Percentiles rank a stretch among this genome's conserved stretches.
These are phyloP conservation scores for Apiotrichum akiyoshidainum DNA, from an alignment of 1,284 basidiomycete genomes.

Conservation along the genomic window DNA sequence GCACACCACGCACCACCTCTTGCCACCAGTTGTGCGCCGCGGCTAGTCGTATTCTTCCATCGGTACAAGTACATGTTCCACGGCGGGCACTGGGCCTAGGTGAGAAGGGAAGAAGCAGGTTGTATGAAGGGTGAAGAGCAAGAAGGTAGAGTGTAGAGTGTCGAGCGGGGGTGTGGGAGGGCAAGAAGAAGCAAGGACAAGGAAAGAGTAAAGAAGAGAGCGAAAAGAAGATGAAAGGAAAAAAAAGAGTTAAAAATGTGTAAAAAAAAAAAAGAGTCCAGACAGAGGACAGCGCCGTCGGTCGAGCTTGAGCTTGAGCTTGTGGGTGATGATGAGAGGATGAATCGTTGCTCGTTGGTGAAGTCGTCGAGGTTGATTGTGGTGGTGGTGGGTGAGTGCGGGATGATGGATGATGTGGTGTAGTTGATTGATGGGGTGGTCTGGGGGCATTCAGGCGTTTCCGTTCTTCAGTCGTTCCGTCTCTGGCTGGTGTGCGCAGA, in stretches of 20 bases:
- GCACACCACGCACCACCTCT: no score
- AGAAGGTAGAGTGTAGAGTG: no score
- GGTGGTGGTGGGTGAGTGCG: neutral
- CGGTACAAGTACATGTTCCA: constrained; percentile 2
- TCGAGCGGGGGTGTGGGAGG: no score
- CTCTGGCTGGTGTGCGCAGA: no score
- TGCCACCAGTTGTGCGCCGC: no score
- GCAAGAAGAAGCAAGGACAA: neutral
- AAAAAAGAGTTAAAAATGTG: neutral
- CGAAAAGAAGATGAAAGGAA: neutral
- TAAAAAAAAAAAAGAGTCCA: neutral
- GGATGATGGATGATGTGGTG: neutral
- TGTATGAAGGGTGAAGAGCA: no score
- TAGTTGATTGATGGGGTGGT: neutral
- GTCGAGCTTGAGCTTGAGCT: constrained; percentile 1
- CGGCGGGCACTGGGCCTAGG: neutral
- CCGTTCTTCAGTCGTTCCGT: no score
- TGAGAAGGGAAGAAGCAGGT: neutral
- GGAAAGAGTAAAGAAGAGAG: neutral
- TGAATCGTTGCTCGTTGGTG: neutral
- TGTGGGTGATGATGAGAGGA: neutral
- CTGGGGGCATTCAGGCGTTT: neutral
- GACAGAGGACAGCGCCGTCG: neutral
- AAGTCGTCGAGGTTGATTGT: neutral
- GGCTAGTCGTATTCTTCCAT: constrained; percentile 1